A percentile compares a stretch with the other conserved stretches of the same genome.
phyloP scores from a whole-genome alignment of 2,329 filamentous ascomycete genomes.

The Domatiomyces globalis region DNA sequence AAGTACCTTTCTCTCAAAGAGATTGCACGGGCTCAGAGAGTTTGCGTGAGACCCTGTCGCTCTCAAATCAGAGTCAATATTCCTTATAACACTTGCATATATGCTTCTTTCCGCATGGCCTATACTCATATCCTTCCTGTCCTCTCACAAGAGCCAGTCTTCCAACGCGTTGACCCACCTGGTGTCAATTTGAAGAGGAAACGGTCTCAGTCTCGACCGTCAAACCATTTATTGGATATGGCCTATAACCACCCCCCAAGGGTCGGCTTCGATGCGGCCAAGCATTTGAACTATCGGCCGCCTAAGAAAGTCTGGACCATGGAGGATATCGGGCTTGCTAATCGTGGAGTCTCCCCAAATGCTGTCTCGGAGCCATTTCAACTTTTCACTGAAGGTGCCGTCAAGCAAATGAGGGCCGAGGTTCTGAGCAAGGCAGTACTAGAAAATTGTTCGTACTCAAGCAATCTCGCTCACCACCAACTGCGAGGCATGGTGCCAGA shows the following conservation, averaged over 20 bases:
- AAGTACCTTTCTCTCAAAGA: too few species aligned
- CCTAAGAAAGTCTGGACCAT: conserved; percentile 40
- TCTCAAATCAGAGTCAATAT: conserved; percentile 1
- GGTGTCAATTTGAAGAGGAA: conserved; percentile 1
- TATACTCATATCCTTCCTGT: conserved; percentile 8
- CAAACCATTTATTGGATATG: conserved; percentile 3
- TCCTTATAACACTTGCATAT: not conserved
- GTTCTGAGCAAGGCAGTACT: conserved; percentile 41
- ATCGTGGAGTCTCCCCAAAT: conserved; percentile 44
- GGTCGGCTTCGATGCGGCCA: conserved; percentile 34
- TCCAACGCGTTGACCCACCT: conserved; percentile 1
- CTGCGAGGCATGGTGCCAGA: conserved; percentile 36
- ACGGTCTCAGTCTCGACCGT: conserved; percentile 1
- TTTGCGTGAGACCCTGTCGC: too few species aligned
- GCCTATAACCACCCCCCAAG: conserved; percentile 2
- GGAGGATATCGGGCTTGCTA: conserved; percentile 43
- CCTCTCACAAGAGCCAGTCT: conserved; percentile 1
- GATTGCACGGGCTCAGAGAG: too few species aligned
- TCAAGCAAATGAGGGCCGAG: conserved; percentile 45
- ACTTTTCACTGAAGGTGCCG: conserved; percentile 45
- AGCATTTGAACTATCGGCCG: conserved; percentile 39
- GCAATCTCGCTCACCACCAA: conserved; percentile 38
- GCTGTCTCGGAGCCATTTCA: conserved; percentile 49
- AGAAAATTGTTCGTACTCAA: conserved; percentile 40
- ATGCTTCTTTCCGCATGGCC: conserved; percentile 4